Evolutionary conservation across 495 filamentous ascomycete genomes (phyloP), one percentile per base, ranked within the genome.

Genomic region (Penicillium lividum): DNA sequence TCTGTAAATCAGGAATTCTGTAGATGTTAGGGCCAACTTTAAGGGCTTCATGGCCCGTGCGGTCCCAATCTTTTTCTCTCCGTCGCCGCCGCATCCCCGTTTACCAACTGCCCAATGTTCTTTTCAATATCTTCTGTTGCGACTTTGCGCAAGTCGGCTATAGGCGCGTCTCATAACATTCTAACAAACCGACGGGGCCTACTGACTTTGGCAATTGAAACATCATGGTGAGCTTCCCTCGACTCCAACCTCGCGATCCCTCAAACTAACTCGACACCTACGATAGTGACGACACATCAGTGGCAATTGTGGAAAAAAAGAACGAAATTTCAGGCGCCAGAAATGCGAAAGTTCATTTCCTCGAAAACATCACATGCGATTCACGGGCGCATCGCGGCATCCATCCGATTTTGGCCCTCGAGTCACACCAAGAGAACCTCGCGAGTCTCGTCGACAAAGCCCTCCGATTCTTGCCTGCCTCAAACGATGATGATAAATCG

Each of bases 121-220:
- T 66, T 59, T 30, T 45, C 62, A 57, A 64, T 58, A 57, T 28
- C 51, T 8, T 51, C 67, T 31, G 48, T 50, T 49, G 58, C 58
- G 49, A 54, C 59, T 7, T 59, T 72, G 48, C 69, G 70, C 54
- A 70, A 53, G 43, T 60, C 56, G 8, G 29, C 64, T 33, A 49
- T 36, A 43, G 30, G 25, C 9, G 47, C 56, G 16, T 50, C 58
- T 1, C 68, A 51, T 46, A 57, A 28, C 7, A 16, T 56, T 11
- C 8, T 58, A 3, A 45, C 54, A 22, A 80, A 46, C 10, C 11
- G 42, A 18, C 28, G 82, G 28, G 68, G 71, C 7, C 76, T 90
- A 45, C 69, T 90, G 15, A 93, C 90, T 0, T 85, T 98, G 34
- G 93, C 90, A 16, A 96, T 98, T 68, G 93, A 98, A 77, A 90